phyloP scores from a whole-genome alignment of 176 grass and related monocot genomes.

The Aegilops longissima region DNA sequence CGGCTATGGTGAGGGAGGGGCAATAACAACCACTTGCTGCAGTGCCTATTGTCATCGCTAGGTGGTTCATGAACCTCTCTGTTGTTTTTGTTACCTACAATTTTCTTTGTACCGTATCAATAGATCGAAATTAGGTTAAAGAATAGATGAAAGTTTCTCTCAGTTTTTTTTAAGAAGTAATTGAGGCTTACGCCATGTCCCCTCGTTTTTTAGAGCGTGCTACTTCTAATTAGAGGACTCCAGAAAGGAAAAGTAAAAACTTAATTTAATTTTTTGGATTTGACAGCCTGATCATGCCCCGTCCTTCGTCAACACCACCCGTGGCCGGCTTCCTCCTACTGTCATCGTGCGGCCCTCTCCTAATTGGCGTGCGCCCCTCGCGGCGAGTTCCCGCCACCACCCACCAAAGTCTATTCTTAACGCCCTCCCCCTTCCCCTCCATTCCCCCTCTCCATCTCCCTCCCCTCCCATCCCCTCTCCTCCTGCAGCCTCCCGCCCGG shows the following conservation, averaged over 20 bases:
- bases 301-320: background rate
- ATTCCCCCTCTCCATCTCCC: background rate
- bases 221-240: background rate
- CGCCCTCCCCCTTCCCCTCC: background rate
- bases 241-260: background rate
- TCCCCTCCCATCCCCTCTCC: background rate
- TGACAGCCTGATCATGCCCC: background rate
- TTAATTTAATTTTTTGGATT: background rate
- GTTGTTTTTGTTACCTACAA: too few relatives aligned
- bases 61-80: too few relatives aligned
- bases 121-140: too few relatives aligned
- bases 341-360: conserved; percentile 34
- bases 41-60: too few relatives aligned
- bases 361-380: conserved; percentile 9
- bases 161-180: too few relatives aligned
- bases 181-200: background rate
- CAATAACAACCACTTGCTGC: too few relatives aligned
- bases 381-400: background rate
- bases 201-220: background rate
- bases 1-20: too few relatives aligned
- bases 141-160: too few relatives aligned
- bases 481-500: conserved; percentile 32
- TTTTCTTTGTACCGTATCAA: too few relatives aligned
- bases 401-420: background rate
- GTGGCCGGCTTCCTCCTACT: background rate